A percentile compares a stretch with the other conserved stretches of the same genome.
Conservation (phyloP, 1,284 basidiomycete genomes). For the Fomes fomentarius region DNA sequence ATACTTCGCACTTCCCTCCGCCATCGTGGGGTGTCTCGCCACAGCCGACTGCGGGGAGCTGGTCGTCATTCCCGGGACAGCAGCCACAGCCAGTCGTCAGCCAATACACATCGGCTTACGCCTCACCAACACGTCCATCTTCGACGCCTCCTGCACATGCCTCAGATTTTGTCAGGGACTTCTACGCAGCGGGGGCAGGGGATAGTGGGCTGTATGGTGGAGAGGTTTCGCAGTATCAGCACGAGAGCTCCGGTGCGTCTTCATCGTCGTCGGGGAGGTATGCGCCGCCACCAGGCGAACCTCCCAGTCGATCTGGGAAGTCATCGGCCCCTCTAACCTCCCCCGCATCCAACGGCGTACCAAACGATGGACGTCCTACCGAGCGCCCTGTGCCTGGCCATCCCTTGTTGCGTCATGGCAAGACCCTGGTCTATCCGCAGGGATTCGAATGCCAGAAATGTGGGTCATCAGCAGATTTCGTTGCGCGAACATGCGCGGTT, state of each 20-base stretch:
- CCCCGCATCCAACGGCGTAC: slow-evolving; percentile 11
- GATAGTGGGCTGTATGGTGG: slow-evolving; percentile 23
- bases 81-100: slow-evolving; percentile 21
- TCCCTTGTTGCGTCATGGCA: slow-evolving; percentile 60
- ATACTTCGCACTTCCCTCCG: slow-evolving; percentile 17
- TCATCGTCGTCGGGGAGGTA: slow-evolving; percentile 20
- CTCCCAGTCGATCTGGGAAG: slow-evolving; percentile 21
- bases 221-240: slow-evolving; percentile 25
- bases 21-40: slow-evolving; percentile 11
- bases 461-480: slow-evolving; percentile 17
- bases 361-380: slow-evolving; percentile 63
- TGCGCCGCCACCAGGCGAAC: slow-evolving; percentile 29
- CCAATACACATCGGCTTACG: slow-evolving; percentile 20
- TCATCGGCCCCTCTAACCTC: slow-evolving; percentile 3
- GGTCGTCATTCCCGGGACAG: slow-evolving; percentile 24
- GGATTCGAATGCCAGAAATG: slow-evolving; percentile 61
- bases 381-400: slow-evolving; percentile 62
- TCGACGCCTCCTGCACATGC: slow-evolving; percentile 20
- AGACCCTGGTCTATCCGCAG: slow-evolving; percentile 68
- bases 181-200: slow-evolving; percentile 49
- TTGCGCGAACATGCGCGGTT: background rate
- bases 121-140: slow-evolving; percentile 13
- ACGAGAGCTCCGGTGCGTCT: slow-evolving; percentile 23
- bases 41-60: slow-evolving; percentile 11
- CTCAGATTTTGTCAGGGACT: slow-evolving; percentile 61